Evolutionary conservation across 305 asterid species (phyloP), one percentile per base, ranked within the genome.

Genomic region (Fraxinus sp.): DNA sequence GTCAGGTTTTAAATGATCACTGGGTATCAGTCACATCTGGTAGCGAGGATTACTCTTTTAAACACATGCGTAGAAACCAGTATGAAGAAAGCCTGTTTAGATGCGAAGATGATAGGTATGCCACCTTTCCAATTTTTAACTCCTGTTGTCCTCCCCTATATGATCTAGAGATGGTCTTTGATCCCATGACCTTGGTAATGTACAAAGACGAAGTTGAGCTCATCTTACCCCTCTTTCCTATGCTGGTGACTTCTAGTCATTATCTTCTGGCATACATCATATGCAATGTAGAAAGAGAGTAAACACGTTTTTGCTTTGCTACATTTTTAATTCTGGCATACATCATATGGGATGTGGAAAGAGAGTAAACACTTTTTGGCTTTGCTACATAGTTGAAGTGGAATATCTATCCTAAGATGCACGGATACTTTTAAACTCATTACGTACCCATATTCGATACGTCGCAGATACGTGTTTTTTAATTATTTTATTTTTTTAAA

Each of bases 1-100:
- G 90, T 81, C 94, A 91, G 89, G 97, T 97, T 79, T 87, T 97
- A 75, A 97, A 97, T 84, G 97, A 97, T 83, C 92, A 89, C 76
- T 97, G 98, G 98, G 98, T 97, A 76, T 97, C 99, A 83, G 99
- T 97, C 88, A 97, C 99, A 81, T 97, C 98, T 80, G 99, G 99
- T 77, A 97, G 99, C 88, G 99, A 97, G 89, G 99, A 97, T 88
- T 97, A 97, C 86, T 97, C 99, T 8, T 97, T 97, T 84, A 97
- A 94, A 77, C 98, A 97, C 88, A 97, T 97, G 98, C 90, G 98
- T 62, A 91, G 95, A 88, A 97, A 97, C 89, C 99, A 95, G 87
- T 97, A 93, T 79, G 99, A 97, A 85, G 99, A 97, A 89, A 95
- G 98, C 91, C 92, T 97, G 81, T 97, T 97, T 59, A 91, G 98